Base-by-base conservation (phyloP, 441 rosid genomes). In the Erodium texanum region DNA sequence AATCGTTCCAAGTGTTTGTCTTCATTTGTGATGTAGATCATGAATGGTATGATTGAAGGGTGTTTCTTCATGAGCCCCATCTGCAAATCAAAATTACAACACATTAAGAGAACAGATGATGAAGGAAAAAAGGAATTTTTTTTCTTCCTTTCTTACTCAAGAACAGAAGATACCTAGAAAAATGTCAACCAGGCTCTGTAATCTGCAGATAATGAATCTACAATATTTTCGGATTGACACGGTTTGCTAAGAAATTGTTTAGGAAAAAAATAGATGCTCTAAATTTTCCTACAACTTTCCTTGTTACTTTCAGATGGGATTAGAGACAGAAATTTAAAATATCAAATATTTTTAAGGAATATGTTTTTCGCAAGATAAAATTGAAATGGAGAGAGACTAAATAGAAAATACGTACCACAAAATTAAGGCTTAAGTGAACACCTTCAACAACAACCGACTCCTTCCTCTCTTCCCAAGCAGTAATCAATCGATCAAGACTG, bases 61-160 rank as follows among this genome's bases (percentile, higher is more conserved):
- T 94, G 97, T 77, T 91, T 89, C 79, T 89, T 94, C 96, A 91
- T 94, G 56, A 94, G 89, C 62, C 99, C 99, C 99, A 94, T 91
- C 99, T 93, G 80, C 70, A 77, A 29, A 72, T 11, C 62, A 72
- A 24, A 72, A 24, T 10, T 19, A n/a, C n/a, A 23, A 23, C 4
- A 27, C 4, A 27, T 1, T 27, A 27, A 27, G 29, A 1, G 29
- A 27, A 27, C 29, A 27, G 29, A 4, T 27, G 29, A 1, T 27
- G 1, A 27, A 27, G 29, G 54, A 2, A 29, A 66, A 18, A 19
- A 48, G 10, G n/a, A 15, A 48, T 15, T 48, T 27, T 27, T 1
- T 12, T 48, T 6, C 16, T 48, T 48, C 18, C 16, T 1, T 48
- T 15, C 16, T 15, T 8, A 48, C 0, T 48, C 0, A 11, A 15